phyloP scores from a whole-genome alignment of 306 rosid species.

The Datisca glomerata region DNA sequence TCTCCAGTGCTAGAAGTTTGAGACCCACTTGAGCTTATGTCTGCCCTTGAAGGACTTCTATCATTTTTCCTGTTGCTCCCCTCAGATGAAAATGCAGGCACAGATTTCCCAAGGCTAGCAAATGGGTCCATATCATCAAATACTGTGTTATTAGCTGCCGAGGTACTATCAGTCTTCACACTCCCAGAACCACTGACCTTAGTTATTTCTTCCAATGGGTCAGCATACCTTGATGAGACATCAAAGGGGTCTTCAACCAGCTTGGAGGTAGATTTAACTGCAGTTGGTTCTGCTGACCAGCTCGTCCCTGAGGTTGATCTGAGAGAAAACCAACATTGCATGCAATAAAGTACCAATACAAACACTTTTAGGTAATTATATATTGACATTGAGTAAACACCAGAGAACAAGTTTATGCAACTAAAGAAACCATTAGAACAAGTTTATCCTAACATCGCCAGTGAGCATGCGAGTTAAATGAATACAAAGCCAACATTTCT shows the following conservation, averaged over 20 bases:
- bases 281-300: constrained; percentile 51
- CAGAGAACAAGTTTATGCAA: too few species aligned
- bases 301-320: constrained; percentile 52
- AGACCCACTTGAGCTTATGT: constrained; percentile 28
- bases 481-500: too few species aligned
- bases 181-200: constrained; percentile 53
- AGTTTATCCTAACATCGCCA: too few species aligned
- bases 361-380: too few species aligned
- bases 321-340: too few species aligned
- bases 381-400: too few species aligned
- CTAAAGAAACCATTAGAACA: too few species aligned
- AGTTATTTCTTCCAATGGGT: constrained; percentile 69
- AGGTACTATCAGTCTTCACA: constrained; percentile 30
- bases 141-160: constrained; percentile 42
- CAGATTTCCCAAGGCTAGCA: constrained; percentile 71
- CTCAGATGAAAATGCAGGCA: constrained; percentile 64
- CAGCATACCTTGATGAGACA: constrained; percentile 37
- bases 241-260: constrained; percentile 54
- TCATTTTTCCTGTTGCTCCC: constrained; percentile 46
- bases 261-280: constrained; percentile 44
- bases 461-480: too few species aligned
- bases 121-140: constrained; percentile 76
- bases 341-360: too few species aligned
- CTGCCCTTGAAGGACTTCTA: constrained; percentile 37
- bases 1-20: constrained; percentile 31